A percentile compares a stretch with the other conserved stretches of the same genome.
These are phyloP conservation scores for Pholiota conissans DNA, from an alignment of 768 basidiomycete species.

Conservation along the genomic window DNA sequence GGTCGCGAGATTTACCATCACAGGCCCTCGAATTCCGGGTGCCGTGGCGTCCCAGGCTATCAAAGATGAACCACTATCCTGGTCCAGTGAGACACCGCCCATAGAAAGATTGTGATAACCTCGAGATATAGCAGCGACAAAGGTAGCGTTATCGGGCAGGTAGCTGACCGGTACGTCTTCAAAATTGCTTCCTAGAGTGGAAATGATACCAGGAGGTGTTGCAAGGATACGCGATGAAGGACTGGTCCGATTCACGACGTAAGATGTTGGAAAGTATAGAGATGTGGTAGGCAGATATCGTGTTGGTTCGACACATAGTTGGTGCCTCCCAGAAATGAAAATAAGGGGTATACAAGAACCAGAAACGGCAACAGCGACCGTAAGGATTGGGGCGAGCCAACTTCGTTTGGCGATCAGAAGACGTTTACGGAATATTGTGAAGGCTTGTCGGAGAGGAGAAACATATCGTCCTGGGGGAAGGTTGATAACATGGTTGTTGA, in stretches of 20 bases:
- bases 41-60: conserved; percentile 71
- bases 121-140: conserved; percentile 1
- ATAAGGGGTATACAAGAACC: conserved; percentile 55
- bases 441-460: conserved; percentile 61
- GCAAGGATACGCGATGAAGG: conserved; percentile 44
- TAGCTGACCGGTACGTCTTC: conserved; percentile 25
- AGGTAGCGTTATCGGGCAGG: conserved; percentile 20
- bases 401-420: conserved; percentile 59
- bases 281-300: background rate
- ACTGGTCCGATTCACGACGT: background rate
- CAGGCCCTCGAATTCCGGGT: conserved; percentile 43
- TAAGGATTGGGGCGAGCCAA: conserved; percentile 65
- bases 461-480: conserved; percentile 52
- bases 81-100: conserved; percentile 17
- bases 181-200: background rate
- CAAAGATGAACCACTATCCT: conserved; percentile 50
- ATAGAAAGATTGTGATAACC: conserved; percentile 5
- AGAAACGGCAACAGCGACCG: conserved; percentile 53
- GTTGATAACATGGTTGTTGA: conserved; percentile 24
- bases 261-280: background rate
- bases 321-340: conserved; percentile 58
- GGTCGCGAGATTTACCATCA: conserved; percentile 63
- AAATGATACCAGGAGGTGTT: conserved; percentile 46
- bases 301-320: conserved; percentile 36
- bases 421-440: conserved; percentile 76